These are phyloP conservation scores for Saccharomyces hybrid DNA, from an alignment of 1,139 yeast species.

Conservation along the genomic window DNA sequence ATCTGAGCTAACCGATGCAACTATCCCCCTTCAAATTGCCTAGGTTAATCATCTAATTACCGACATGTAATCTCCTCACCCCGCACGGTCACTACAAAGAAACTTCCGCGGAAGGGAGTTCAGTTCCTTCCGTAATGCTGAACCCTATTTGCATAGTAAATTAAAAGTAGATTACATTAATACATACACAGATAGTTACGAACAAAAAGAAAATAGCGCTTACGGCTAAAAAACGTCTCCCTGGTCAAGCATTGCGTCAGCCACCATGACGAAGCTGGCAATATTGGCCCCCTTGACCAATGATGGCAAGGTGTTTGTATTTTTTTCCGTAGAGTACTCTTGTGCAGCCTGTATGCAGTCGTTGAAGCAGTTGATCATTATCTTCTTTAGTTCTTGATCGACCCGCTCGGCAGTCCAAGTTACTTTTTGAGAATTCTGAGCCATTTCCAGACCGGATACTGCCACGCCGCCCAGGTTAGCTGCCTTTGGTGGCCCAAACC, in stretches of 20 bases:
- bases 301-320: slow-evolving; percentile 61
- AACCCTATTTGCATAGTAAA: not conserved
- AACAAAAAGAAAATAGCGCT: not conserved
- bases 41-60: not conserved
- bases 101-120: not conserved
- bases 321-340: slow-evolving; percentile 63
- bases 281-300: slow-evolving; percentile 97
- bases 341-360: slow-evolving; percentile 85
- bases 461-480: slow-evolving; percentile 99
- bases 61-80: not conserved
- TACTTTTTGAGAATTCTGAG: slow-evolving; percentile 93
- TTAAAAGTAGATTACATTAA: not conserved
- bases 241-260: slow-evolving; percentile 95
- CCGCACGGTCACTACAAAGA: not conserved
- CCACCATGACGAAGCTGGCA: slow-evolving; percentile 97
- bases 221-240: slow-evolving; percentile 60
- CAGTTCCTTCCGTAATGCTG: not conserved
- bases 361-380: slow-evolving; percentile 88
- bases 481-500: slow-evolving; percentile 99
- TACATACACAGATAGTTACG: not conserved
- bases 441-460: slow-evolving; percentile 97
- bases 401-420: slow-evolving; percentile 85
- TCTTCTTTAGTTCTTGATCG: slow-evolving; percentile 74
- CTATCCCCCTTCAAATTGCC: not conserved
- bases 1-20: not conserved